Conservation (phyloP, 2,329 filamentous ascomycete species). For the Rugonectria rugulosa region DNA sequence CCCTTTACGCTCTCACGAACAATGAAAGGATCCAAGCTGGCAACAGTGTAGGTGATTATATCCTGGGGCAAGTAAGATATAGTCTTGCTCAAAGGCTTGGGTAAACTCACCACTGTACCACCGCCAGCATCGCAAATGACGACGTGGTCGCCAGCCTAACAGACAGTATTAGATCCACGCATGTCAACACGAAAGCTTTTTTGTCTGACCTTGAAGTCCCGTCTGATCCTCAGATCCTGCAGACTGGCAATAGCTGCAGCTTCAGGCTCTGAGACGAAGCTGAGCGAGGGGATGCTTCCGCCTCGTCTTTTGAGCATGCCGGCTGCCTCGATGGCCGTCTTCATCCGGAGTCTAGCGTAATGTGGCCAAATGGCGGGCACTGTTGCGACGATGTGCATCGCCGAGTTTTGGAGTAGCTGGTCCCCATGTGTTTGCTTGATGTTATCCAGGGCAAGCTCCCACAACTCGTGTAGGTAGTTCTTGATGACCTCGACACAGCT, state of each 20-base stretch:
- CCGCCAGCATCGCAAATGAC: slow-evolving; percentile 49
- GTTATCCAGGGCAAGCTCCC: slow-evolving; percentile 38
- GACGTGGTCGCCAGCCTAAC: slow-evolving; percentile 36
- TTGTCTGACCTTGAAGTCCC: slow-evolving; percentile 31
- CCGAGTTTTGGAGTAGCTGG: slow-evolving; percentile 28
- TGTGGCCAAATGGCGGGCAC: slow-evolving; percentile 56
- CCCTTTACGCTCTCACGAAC: slow-evolving; percentile 50
- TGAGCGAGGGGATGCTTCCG: slow-evolving; percentile 41
- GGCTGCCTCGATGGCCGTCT: slow-evolving; percentile 42
- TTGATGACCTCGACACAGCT: slow-evolving; percentile 41
- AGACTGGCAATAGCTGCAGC: slow-evolving; percentile 52
- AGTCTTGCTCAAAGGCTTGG: too few relatives aligned
- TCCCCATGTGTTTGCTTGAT: slow-evolving; percentile 39
- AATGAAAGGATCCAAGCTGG: slow-evolving; percentile 32
- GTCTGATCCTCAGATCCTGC: slow-evolving; percentile 34
- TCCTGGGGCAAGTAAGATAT: slow-evolving; percentile 42
- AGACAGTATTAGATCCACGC: not conserved
- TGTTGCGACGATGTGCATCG: slow-evolving; percentile 50
- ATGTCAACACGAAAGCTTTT: not conserved
- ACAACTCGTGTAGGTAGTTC: slow-evolving; percentile 45
- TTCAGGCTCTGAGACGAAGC: slow-evolving; percentile 54
- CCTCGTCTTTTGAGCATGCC: slow-evolving; percentile 44
- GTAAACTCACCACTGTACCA: slow-evolving; percentile 44
- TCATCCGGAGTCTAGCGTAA: slow-evolving; percentile 48
- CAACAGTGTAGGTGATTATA: slow-evolving; percentile 50